Base-by-base conservation (phyloP, 352 stramenopile genomes). In the Phytophthora multivora region DNA sequence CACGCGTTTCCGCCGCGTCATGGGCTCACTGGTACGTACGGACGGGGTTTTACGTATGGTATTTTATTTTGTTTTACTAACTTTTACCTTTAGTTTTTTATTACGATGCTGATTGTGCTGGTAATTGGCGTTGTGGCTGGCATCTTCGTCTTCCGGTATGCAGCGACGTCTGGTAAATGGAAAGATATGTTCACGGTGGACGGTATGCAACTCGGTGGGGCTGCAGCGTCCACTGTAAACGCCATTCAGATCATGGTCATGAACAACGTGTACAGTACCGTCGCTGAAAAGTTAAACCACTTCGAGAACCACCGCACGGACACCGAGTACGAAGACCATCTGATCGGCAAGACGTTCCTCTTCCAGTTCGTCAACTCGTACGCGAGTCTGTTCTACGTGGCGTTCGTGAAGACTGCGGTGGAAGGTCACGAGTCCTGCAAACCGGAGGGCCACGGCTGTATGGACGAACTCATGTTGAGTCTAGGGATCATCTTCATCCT, bases 221-320 rank as follows among this genome's bases (percentile, higher is more conserved):
- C 71, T 1, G 80, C 77, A n/a, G 84, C 81, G 3, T 89, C 81
- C 12, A 90, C 83, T n/a, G 64, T 91, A 38, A 92, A 92, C 56
- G 84, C 80, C 23, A 69, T 93, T 5, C 84, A 93, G 61, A 93
- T 93, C 62, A 90, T 89, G 78, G 63, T 93, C 3, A 77, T 93
- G 65, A 93, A 90, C 73, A 82, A 73, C 33, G 64, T 93, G 25
- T 93, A 93, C 62, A 83, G 71, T 15, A 73, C 71, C 3, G 66
- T 93, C 21, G 80, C 84, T 5, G 59, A 73, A 23, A 76, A 75
- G n/a, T 69, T 93, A 33, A 93, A 93, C 59, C 73, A 80, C 19
- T 90, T 69, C 16, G 97, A 99, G 65, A 99, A 99, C 77, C 97
- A 99, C 65, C 85, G 95, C 54, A 99, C 97, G 0, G 95, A 99